Conservation (phyloP, 1,284 basidiomycete species). For the Tilletia walkeri region DNA sequence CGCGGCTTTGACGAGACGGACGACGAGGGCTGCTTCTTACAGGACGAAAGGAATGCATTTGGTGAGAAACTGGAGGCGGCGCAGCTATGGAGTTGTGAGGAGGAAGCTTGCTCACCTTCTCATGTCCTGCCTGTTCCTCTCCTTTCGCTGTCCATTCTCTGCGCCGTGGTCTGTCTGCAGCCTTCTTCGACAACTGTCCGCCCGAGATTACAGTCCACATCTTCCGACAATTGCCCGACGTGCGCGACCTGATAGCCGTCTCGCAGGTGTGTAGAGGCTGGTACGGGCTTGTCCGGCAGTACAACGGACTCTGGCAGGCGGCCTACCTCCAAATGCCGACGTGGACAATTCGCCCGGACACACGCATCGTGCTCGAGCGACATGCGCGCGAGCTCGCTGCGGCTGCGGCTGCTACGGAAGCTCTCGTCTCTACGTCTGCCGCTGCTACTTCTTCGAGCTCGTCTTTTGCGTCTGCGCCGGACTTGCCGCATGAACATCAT, state of each 20-base stretch:
- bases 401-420: background rate
- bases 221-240: constrained; percentile 25
- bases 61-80: constrained; percentile 15
- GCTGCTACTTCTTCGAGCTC: background rate
- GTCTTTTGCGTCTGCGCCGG: background rate
- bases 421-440: background rate
- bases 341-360: constrained; percentile 38
- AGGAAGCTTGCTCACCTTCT: background rate
- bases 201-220: constrained; percentile 37
- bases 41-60: constrained; percentile 26
- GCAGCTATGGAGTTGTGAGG: background rate
- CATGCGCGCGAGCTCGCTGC: constrained; percentile 21
- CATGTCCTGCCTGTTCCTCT: background rate
- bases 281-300: constrained; percentile 29
- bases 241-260: constrained; percentile 27
- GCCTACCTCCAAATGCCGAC: constrained; percentile 32
- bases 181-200: constrained; percentile 33
- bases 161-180: constrained; percentile 18
- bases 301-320: constrained; percentile 30
- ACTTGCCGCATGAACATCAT: background rate
- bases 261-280: constrained; percentile 29
- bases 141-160: background rate
- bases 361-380: constrained; percentile 30
- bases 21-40: constrained; percentile 23
- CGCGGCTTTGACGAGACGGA: constrained; percentile 10